Evolutionary conservation across 2,329 filamentous ascomycete species (phyloP).

Genomic region (Alternaria ethzedia): DNA sequence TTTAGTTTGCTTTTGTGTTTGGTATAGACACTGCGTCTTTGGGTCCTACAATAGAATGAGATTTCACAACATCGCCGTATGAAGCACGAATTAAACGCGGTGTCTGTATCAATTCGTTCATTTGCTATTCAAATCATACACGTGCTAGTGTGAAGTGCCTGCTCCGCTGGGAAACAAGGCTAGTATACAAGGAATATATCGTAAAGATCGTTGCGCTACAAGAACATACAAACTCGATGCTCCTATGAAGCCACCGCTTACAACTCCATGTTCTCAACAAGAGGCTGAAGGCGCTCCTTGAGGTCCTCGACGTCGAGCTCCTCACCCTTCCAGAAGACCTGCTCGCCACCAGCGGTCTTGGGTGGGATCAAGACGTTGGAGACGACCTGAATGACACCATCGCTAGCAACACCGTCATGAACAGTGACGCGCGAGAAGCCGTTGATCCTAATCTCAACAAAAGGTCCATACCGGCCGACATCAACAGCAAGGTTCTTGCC

Average conservation of each 20-base stretch:
- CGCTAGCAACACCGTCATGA: slow-evolving; percentile 73
- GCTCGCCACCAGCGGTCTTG: slow-evolving; percentile 52
- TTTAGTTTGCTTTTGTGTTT: neutral
- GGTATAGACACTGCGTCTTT: slow-evolving; percentile 1
- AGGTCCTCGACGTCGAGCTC: slow-evolving; percentile 67
- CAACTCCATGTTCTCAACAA: slow-evolving; percentile 42
- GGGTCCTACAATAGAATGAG: neutral
- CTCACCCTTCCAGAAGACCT: slow-evolving; percentile 51
- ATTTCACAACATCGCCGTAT: neutral
- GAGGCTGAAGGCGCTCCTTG: slow-evolving; percentile 56
- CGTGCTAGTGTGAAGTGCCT: neutral
- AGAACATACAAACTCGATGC: neutral
- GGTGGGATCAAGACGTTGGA: slow-evolving; percentile 78
- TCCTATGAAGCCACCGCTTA: slow-evolving; percentile 11
- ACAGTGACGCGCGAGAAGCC: slow-evolving; percentile 70
- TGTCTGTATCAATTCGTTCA: neutral
- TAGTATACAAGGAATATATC: neutral
- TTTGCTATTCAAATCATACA: neutral
- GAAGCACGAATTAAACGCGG: neutral
- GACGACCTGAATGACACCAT: slow-evolving; percentile 84
- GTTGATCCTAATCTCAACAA: slow-evolving; percentile 77
- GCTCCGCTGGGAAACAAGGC: neutral
- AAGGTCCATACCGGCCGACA: slow-evolving; percentile 70
- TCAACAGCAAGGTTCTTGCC: slow-evolving; percentile 74
- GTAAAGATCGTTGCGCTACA: slow-evolving; percentile 4